phyloP scores from a whole-genome alignment of 169 alveolate species.

The Perkinsus marinus region DNA sequence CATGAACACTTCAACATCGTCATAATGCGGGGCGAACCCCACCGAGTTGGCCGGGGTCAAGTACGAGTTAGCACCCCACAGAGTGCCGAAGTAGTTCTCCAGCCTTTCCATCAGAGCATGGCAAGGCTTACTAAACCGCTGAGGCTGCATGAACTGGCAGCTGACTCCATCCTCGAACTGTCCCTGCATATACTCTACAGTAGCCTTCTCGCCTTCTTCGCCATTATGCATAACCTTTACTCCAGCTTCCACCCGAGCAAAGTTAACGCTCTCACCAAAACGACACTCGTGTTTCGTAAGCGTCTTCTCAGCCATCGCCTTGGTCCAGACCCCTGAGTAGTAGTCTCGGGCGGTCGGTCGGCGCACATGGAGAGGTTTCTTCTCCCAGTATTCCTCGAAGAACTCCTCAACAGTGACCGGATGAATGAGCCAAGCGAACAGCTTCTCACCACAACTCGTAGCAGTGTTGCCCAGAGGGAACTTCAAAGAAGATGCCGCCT shows the following conservation, averaged over 20 bases:
- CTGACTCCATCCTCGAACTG: background rate
- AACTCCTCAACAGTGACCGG: background rate
- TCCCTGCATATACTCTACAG: background rate
- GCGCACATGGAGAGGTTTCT: background rate
- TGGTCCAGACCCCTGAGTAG: background rate
- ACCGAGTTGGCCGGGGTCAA: background rate
- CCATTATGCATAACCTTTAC: background rate
- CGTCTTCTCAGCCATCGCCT: background rate
- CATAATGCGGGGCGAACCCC: conserved; percentile 7
- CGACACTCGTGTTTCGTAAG: background rate
- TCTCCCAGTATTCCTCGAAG: background rate
- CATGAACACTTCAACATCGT: conserved; percentile 7
- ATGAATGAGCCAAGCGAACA: background rate
- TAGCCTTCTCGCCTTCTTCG: conserved; percentile 1
- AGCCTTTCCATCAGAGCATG: background rate
- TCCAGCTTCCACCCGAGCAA: background rate
- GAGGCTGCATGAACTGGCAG: conserved; percentile 8
- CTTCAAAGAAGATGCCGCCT: background rate
- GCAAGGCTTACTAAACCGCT: background rate
- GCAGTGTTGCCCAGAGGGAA: background rate
- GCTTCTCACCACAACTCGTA: background rate
- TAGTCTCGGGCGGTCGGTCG: background rate
- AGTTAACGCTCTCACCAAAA: background rate
- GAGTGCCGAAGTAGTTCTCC: conserved; percentile 4
- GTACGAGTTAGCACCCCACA: conserved; percentile 1